Conservation (phyloP, 441 rosid species). For the Kokia cookei region DNA sequence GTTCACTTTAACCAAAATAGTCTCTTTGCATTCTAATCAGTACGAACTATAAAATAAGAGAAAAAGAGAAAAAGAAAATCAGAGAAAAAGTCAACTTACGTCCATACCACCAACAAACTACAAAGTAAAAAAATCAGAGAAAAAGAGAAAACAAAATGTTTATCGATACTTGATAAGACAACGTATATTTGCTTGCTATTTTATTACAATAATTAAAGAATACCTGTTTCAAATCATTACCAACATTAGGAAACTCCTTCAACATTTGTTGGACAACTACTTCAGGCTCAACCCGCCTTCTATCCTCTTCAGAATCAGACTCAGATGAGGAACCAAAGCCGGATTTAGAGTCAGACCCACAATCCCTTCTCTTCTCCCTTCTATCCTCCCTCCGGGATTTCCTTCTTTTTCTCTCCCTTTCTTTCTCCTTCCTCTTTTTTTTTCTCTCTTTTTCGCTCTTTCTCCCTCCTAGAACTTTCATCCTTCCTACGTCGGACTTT, state of each 20-base stretch:
- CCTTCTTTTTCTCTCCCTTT: constrained; percentile 35
- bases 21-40: not conserved
- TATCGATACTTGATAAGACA: not conserved
- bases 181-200: not conserved
- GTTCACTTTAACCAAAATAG: not conserved
- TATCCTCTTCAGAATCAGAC: constrained; percentile 26
- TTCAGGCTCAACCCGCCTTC: constrained; percentile 34
- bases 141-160: not conserved
- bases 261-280: constrained; percentile 45
- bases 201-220: not conserved
- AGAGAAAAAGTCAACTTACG: not conserved
- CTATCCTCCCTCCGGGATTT: constrained; percentile 30
- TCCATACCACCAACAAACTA: not conserved
- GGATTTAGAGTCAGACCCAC: constrained; percentile 29
- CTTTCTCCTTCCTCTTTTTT: constrained; percentile 23
- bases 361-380: constrained; percentile 37
- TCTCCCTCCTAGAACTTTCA: constrained; percentile 49
- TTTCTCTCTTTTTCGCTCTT: constrained; percentile 39
- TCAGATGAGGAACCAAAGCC: constrained; percentile 23
- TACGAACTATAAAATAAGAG: not conserved
- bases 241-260: constrained; percentile 58
- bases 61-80: not conserved
- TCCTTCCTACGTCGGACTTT: constrained; percentile 35
- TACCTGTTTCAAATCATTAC: constrained; percentile 72
- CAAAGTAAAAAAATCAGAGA: not conserved